Conservation (phyloP, 805 yeast species). For the Yamadazyma ubonensis region DNA sequence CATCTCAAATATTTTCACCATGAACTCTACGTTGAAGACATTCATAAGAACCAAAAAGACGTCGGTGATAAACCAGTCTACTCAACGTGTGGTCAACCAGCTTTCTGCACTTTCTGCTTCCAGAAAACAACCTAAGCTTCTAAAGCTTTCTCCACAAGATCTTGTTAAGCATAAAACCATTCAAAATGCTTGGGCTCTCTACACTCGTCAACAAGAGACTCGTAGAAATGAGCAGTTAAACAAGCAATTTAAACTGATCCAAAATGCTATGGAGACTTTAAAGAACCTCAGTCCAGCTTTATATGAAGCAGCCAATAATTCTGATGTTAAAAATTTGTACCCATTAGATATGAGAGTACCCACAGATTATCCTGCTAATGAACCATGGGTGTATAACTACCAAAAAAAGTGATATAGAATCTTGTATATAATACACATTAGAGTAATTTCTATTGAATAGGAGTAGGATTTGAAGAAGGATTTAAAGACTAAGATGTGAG, state of each 20-base stretch:
- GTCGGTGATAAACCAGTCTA: slow-evolving; percentile 32
- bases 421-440: background rate
- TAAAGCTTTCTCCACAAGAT: slow-evolving; percentile 78
- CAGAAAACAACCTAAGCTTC: slow-evolving; percentile 80
- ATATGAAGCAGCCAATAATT: slow-evolving; percentile 59
- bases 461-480: too few species aligned
- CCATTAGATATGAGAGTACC: slow-evolving; percentile 87
- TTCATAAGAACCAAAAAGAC: slow-evolving; percentile 31
- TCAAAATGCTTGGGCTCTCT: slow-evolving; percentile 75
- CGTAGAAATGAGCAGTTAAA: slow-evolving; percentile 42
- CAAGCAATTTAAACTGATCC: slow-evolving; percentile 63
- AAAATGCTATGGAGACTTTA: slow-evolving; percentile 72
- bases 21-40: slow-evolving; percentile 6
- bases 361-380: slow-evolving; percentile 81
- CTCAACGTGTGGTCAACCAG: slow-evolving; percentile 49
- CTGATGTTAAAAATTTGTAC: slow-evolving; percentile 50
- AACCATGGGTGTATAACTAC: slow-evolving; percentile 68
- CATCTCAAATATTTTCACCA: too few species aligned
- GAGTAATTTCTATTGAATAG: too few species aligned
- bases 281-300: slow-evolving; percentile 50
- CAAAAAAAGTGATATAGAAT: slow-evolving; percentile 9
- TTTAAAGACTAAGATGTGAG: too few species aligned
- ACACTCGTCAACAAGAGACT: slow-evolving; percentile 52
- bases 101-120: slow-evolving; percentile 83
- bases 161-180: slow-evolving; percentile 80